Percentiles rank a stretch among this genome's conserved stretches.
phyloP scores from a whole-genome alignment of 495 filamentous ascomycete genomes.

The Chaetomium cochliodes region DNA sequence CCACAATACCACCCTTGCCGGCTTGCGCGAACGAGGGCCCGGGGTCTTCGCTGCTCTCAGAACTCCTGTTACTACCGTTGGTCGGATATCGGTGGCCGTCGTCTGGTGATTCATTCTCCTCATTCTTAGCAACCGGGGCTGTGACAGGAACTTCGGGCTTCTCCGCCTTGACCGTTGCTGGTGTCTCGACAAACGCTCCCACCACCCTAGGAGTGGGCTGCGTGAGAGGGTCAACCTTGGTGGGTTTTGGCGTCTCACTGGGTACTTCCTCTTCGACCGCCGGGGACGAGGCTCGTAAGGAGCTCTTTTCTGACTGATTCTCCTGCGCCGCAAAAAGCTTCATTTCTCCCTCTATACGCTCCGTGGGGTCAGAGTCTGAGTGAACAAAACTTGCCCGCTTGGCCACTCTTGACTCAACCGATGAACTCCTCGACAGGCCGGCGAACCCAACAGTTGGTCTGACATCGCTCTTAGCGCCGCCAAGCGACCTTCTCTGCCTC shows the following conservation, averaged over 20 bases:
- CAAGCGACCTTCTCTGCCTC: conserved; percentile 22
- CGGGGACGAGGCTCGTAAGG: conserved; percentile 50
- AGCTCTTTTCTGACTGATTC: conserved; percentile 54
- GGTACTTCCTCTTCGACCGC: conserved; percentile 31
- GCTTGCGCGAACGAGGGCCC: conserved; percentile 17
- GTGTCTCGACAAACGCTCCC: conserved; percentile 55
- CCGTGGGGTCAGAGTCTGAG: conserved; percentile 56
- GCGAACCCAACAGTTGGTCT: conserved; percentile 45
- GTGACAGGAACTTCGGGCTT: conserved; percentile 20
- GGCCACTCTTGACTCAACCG: conserved; percentile 40
- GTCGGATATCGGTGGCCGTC: background rate
- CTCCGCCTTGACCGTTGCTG: conserved; percentile 44
- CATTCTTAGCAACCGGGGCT: background rate
- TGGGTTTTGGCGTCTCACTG: conserved; percentile 49
- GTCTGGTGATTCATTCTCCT: background rate
- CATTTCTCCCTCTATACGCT: conserved; percentile 55
- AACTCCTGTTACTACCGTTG: background rate
- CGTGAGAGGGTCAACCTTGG: conserved; percentile 44
- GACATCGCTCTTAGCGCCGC: conserved; percentile 31
- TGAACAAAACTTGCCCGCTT: conserved; percentile 43
- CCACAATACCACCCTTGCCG: conserved; percentile 1
- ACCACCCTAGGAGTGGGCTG: conserved; percentile 52
- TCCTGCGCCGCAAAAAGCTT: conserved; percentile 55
- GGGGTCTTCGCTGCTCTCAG: background rate
- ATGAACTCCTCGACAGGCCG: conserved; percentile 36